Conservation (phyloP, 2,329 filamentous ascomycete genomes). For the Alternaria novae-zelandiae region DNA sequence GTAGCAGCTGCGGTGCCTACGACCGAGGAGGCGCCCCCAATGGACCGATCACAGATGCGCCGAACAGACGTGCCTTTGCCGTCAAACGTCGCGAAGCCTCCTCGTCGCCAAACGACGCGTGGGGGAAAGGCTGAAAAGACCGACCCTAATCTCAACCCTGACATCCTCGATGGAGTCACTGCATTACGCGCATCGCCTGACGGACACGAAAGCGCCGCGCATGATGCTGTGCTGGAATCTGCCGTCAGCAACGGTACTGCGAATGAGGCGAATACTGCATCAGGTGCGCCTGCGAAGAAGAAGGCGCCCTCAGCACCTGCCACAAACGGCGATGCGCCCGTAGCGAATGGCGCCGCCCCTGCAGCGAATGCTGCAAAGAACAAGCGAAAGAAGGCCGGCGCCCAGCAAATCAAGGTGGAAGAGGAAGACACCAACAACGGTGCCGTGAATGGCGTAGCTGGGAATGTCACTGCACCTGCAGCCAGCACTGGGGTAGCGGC, state of each 20-base stretch:
- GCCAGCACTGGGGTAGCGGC: slow-evolving; percentile 23
- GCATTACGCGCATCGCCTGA: slow-evolving; percentile 55
- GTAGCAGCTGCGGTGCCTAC: slow-evolving; percentile 24
- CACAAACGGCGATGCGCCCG: slow-evolving; percentile 17
- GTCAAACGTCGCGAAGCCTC: slow-evolving; percentile 23
- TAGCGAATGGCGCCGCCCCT: slow-evolving; percentile 12
- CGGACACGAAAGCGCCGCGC: slow-evolving; percentile 31
- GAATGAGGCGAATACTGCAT: slow-evolving; percentile 18
- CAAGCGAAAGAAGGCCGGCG: slow-evolving; percentile 32
- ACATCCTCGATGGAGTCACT: slow-evolving; percentile 51
- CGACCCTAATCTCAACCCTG: slow-evolving; percentile 47
- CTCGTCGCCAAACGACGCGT: slow-evolving; percentile 38
- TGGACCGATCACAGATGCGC: slow-evolving; percentile 23
- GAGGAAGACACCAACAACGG: slow-evolving; percentile 16
- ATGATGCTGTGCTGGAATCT: slow-evolving; percentile 15
- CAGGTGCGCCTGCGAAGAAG: slow-evolving; percentile 25
- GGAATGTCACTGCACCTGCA: slow-evolving; percentile 27
- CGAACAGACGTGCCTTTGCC: slow-evolving; percentile 35
- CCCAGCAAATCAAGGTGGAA: slow-evolving; percentile 37
- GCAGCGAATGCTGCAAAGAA: slow-evolving; percentile 23
- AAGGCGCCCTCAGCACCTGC: slow-evolving; percentile 14
- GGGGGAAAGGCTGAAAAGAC: slow-evolving; percentile 24
- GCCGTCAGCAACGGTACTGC: slow-evolving; percentile 14
- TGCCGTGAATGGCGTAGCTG: slow-evolving; percentile 15
- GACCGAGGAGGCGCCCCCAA: slow-evolving; percentile 11